phyloP scores from a whole-genome alignment of 2,329 filamentous ascomycete species.

The Didymella pomorum region DNA sequence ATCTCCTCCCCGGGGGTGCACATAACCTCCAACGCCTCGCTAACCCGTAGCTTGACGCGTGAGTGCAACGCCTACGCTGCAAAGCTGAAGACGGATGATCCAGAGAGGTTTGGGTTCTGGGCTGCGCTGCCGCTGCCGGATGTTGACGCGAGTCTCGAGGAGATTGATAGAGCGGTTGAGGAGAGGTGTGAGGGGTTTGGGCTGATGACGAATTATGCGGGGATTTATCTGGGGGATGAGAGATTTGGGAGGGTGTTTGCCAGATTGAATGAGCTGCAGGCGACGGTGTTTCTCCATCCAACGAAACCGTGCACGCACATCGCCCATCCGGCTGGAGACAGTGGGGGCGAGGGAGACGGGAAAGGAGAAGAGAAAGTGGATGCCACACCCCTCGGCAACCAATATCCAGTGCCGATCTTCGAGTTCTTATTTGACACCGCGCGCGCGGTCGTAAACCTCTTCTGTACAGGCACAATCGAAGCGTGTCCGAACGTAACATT shows the following conservation, averaged over 20 bases:
- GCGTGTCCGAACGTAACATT: slow-evolving; percentile 57
- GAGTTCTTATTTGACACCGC: slow-evolving; percentile 65
- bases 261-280: slow-evolving; percentile 57
- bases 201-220: slow-evolving; percentile 62
- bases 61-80: slow-evolving; percentile 54
- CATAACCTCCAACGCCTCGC: slow-evolving; percentile 52
- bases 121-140: slow-evolving; percentile 63
- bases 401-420: slow-evolving; percentile 56
- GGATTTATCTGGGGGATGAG: slow-evolving; percentile 60
- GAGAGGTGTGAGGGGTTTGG: slow-evolving; percentile 61
- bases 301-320: slow-evolving; percentile 56
- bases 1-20: slow-evolving; percentile 63
- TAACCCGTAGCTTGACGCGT: slow-evolving; percentile 51
- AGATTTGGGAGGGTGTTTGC: slow-evolving; percentile 58
- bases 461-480: slow-evolving; percentile 57
- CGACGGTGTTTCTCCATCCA: slow-evolving; percentile 64
- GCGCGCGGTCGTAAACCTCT: slow-evolving; percentile 58
- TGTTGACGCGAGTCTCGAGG: slow-evolving; percentile 56
- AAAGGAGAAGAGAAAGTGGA: slow-evolving; percentile 22
- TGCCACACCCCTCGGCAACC: slow-evolving; percentile 49
- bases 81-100: slow-evolving; percentile 42
- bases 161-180: slow-evolving; percentile 56
- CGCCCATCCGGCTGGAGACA: not conserved
- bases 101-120: slow-evolving; percentile 60
- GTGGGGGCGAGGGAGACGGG: no score